Conservation (phyloP, 768 basidiomycete genomes). For the Sutorius australiensis region DNA sequence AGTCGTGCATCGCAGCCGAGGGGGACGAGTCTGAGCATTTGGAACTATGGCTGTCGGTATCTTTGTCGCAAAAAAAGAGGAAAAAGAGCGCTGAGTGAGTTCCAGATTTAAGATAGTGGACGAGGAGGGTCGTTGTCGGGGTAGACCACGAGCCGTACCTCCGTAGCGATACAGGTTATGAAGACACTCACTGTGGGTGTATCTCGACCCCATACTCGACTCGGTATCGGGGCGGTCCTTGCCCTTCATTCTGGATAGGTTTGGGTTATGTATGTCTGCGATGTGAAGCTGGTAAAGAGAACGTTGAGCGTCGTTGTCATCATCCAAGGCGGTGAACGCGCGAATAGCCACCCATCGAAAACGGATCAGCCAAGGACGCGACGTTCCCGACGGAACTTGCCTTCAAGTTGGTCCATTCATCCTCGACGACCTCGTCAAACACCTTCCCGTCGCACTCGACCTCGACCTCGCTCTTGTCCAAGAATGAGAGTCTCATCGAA, state of each 20-base stretch:
- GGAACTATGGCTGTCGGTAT: slow-evolving; percentile 14
- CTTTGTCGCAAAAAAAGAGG: slow-evolving; percentile 5
- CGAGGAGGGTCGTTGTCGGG: background rate
- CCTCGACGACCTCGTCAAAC: slow-evolving; percentile 12
- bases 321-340: slow-evolving; percentile 21
- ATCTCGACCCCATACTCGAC: slow-evolving; percentile 7
- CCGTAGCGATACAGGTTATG: background rate
- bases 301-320: background rate
- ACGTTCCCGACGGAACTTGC: slow-evolving; percentile 8
- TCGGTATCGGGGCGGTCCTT: slow-evolving; percentile 15
- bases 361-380: slow-evolving; percentile 5
- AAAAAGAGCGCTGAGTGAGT: slow-evolving; percentile 7
- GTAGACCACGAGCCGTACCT: background rate
- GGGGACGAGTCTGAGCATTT: slow-evolving; percentile 14
- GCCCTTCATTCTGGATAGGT: slow-evolving; percentile 7
- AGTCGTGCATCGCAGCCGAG: slow-evolving; percentile 9
- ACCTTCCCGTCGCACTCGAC: background rate
- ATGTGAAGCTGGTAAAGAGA: slow-evolving; percentile 9
- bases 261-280: background rate
- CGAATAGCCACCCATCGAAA: slow-evolving; percentile 14
- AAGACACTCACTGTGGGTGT: slow-evolving; percentile 14
- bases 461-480: background rate
- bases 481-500: background rate
- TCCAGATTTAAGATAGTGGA: background rate
- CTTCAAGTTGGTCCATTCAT: slow-evolving; percentile 21